Percentiles rank a stretch among this genome's conserved stretches.
phyloP scores from a whole-genome alignment of 2,329 filamentous ascomycete species.

The Penicillium occitanis region DNA sequence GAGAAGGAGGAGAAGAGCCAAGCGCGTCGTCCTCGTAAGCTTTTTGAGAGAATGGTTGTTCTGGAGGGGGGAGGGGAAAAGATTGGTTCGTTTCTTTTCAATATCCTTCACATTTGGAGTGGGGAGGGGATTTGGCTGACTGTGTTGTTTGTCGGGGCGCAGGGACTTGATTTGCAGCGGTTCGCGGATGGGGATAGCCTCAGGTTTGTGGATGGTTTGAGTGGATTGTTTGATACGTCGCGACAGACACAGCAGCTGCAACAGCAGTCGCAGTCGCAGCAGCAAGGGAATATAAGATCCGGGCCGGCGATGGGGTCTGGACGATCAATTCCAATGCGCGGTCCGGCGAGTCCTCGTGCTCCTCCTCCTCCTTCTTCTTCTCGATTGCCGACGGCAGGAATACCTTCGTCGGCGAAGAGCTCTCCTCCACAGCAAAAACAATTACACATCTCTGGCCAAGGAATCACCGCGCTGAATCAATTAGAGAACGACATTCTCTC shows the following conservation, averaged over 20 bases:
- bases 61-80: constrained; percentile 70
- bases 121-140: not conserved
- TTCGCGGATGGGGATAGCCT: constrained; percentile 61
- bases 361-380: not conserved
- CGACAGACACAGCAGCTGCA: not conserved
- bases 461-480: constrained; percentile 32
- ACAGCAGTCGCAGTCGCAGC: not conserved
- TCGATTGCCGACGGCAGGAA: not conserved
- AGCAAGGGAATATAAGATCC: constrained; percentile 9
- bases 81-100: constrained; percentile 56
- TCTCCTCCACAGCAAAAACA: constrained; percentile 19
- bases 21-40: constrained; percentile 71
- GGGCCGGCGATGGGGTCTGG: constrained; percentile 14
- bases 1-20: not conserved
- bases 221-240: constrained; percentile 52
- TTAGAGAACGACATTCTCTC: constrained; percentile 38
- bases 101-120: not conserved
- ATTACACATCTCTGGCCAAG: constrained; percentile 28
- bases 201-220: constrained; percentile 73
- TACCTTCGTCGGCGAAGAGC: constrained; percentile 1
- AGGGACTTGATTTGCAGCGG: constrained; percentile 71
- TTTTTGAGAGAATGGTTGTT: constrained; percentile 77
- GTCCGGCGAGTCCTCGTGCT: constrained; percentile 11
- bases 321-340: constrained; percentile 32
- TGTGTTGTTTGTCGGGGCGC: not conserved